Conservation (phyloP, 257 asterid species). For the Solanum tarapatanum region DNA sequence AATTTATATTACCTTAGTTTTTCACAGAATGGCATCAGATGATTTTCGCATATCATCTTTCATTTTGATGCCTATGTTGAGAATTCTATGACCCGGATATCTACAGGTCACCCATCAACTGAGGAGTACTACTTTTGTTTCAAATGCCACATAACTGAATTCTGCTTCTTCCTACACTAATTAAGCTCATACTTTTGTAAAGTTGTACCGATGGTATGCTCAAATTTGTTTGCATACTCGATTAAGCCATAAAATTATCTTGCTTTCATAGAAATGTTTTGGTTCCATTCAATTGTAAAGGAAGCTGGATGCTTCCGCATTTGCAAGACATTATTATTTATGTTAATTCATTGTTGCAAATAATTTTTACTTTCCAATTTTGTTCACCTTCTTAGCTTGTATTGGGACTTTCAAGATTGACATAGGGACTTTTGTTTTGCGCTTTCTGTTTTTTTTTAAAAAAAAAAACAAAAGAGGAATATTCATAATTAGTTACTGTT, state of each 20-base stretch:
- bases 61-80: not conserved
- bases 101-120: slow-evolving; percentile 4
- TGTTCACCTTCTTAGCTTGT: not conserved
- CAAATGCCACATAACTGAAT: not conserved
- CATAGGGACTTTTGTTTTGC: not conserved
- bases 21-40: too few species aligned
- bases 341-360: not conserved
- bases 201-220: not conserved
- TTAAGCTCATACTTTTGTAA: not conserved
- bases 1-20: slow-evolving; percentile 1
- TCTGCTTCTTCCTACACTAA: not conserved
- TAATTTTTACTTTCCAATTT: not conserved
- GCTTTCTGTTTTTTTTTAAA: not conserved
- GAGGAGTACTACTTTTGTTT: not conserved
- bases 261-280: not conserved
- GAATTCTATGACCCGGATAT: not conserved
- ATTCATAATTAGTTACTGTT: too few species aligned
- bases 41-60: not conserved
- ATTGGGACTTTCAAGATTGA: not conserved
- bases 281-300: not conserved
- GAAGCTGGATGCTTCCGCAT: not conserved
- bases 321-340: not conserved
- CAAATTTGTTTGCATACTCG: not conserved
- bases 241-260: not conserved
- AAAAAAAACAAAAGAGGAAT: too few species aligned